Conservation (phyloP, 345 rosid species). For the Bruguiera sexangula region DNA sequence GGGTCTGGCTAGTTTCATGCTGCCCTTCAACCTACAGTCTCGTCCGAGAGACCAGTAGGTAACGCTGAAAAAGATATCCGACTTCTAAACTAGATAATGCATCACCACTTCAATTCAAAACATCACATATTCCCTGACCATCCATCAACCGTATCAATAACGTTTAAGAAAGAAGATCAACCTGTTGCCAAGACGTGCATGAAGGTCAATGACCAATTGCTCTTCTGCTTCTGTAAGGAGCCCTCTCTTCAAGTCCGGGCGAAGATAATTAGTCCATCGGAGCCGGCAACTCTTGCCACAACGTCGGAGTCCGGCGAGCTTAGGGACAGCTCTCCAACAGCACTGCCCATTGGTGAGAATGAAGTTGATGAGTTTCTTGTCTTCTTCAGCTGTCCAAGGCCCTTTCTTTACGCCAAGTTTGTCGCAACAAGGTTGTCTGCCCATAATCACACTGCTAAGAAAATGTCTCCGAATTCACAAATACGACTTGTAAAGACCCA, state of each 20-base stretch:
- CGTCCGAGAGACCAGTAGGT: no score
- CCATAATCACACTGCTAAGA: slow-evolving; percentile 16
- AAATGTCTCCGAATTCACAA: slow-evolving; percentile 23
- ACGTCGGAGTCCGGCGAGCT: slow-evolving; percentile 55
- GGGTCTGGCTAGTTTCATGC: no score
- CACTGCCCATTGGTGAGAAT: slow-evolving; percentile 40
- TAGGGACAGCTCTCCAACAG: slow-evolving; percentile 41
- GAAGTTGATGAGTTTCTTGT: slow-evolving; percentile 35
- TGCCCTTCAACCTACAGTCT: no score
- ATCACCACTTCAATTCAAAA: no score
- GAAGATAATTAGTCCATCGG: slow-evolving; percentile 85
- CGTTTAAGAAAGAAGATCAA: slow-evolving; percentile 6
- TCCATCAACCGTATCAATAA: no score
- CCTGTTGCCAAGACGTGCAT: slow-evolving; percentile 78
- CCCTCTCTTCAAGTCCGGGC: slow-evolving; percentile 88
- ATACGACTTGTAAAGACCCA: slow-evolving; percentile 33
- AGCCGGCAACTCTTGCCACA: slow-evolving; percentile 90
- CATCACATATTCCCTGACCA: no score
- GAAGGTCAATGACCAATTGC: slow-evolving; percentile 72
- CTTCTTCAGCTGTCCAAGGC: slow-evolving; percentile 44
- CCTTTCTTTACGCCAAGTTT: slow-evolving; percentile 43
- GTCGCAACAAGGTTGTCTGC: slow-evolving; percentile 43
- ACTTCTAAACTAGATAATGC: no score
- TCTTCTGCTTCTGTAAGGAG: slow-evolving; percentile 71
- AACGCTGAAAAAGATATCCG: no score